Evolutionary conservation across 2,329 filamentous ascomycete species (phyloP).

Genomic region (Lachnum nothofagi): DNA sequence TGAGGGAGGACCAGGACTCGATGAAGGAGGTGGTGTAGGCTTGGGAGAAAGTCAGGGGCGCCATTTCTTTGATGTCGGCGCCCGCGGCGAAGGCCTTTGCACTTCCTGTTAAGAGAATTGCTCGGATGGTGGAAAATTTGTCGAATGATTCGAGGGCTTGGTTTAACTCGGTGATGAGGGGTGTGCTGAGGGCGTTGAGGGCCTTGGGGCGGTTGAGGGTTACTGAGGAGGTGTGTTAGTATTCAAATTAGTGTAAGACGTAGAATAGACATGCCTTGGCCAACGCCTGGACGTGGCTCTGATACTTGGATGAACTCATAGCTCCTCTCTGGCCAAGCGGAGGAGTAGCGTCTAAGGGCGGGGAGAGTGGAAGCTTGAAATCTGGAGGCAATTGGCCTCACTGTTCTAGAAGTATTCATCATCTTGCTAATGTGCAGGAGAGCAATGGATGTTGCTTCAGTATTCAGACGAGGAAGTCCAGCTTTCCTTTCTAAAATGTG

Average conservation of each 20-base stretch:
- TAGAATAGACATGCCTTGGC: slow-evolving; percentile 65
- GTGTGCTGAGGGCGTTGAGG: slow-evolving; percentile 86
- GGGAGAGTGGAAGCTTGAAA: slow-evolving; percentile 29
- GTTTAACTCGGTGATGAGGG: slow-evolving; percentile 87
- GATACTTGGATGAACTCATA: slow-evolving; percentile 84
- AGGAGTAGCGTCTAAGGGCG: slow-evolving; percentile 26
- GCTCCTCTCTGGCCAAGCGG: slow-evolving; percentile 32
- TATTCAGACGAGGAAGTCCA: neutral
- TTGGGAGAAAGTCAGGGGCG: slow-evolving; percentile 77
- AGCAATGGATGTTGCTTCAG: neutral
- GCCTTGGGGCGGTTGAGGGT: slow-evolving; percentile 92
- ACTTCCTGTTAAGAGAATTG: slow-evolving; percentile 82
- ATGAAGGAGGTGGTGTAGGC: slow-evolving; percentile 92
- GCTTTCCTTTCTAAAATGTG: too few species aligned
- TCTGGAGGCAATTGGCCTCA: slow-evolving; percentile 30
- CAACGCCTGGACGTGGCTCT: slow-evolving; percentile 80
- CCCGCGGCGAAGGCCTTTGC: slow-evolving; percentile 89
- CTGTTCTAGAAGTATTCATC: slow-evolving; percentile 29
- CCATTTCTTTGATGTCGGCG: slow-evolving; percentile 99
- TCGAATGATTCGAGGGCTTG: slow-evolving; percentile 68
- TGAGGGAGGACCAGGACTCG: slow-evolving; percentile 84
- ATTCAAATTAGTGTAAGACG: neutral
- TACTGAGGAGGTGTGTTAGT: slow-evolving; percentile 48
- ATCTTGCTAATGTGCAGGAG: too few species aligned
- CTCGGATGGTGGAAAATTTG: slow-evolving; percentile 61